Evolutionary conservation across 345 rosid species (phyloP), one percentile per base, ranked within the genome.

Genomic region (Raphanus raphanistrum): DNA sequence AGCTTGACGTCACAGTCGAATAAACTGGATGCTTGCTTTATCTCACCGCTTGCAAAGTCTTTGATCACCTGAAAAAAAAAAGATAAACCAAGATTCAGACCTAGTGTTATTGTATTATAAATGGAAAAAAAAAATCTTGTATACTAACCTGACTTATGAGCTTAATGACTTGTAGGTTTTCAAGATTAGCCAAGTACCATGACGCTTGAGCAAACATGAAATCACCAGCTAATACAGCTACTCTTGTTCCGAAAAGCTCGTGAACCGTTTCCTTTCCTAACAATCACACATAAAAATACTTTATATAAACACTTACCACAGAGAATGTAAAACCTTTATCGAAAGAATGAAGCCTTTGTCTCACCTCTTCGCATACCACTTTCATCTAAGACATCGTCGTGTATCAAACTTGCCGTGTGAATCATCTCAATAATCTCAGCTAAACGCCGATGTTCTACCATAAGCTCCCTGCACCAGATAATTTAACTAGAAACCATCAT

Each of bases 391-490:
- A 95, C 98, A 80, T 92, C 99, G 48, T 95, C 99, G 21, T 95
- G 98, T 57, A 95, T 95, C 85, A 95, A 90, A 80, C 99, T 95
- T 38, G 99, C 99, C 2, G 99, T 91, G 67, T 95, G 99, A 78
- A 95, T 92, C 98, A 95, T 91, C 84, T 95, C 99, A 65, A 92
- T 95, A 74, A 95, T 95, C 87, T 95, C 99, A 31, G 96, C 99
- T 71, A 95, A 83, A 60, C 90, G 99, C 17, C 88, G 85, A 85
- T 91, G 98, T 78, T 95, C 87, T 31, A 80, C 70, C 0, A 94
- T 92, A 69, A 91, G 90, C 68, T 91, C 98, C 83, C 99, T 91
- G 86, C 38, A 78, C 65, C 54, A 35, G 10, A 69, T 55, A 66
- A 9, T 36, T 73, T 32, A 78, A 58, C 50, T 35, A 11, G 61